Conservation (phyloP, 352 stramenopile genomes). For the Globisporangium spiculum region DNA sequence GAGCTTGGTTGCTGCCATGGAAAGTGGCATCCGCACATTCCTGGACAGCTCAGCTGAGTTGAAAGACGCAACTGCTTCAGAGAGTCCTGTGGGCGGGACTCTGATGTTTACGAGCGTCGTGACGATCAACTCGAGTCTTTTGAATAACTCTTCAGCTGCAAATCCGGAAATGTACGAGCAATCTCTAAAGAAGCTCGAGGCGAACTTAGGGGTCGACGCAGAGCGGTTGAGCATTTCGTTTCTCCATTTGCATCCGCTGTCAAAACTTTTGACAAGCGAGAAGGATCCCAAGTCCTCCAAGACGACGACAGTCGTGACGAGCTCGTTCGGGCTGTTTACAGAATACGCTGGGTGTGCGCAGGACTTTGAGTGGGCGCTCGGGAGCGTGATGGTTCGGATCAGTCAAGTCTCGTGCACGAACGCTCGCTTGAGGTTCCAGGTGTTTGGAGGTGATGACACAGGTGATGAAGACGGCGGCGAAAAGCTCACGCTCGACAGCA, state of each 20-base stretch:
- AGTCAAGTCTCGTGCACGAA: constrained; percentile 7
- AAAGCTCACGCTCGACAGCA: constrained; percentile 5
- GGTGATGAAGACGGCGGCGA: background rate
- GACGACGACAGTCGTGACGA: background rate
- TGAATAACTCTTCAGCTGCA: background rate
- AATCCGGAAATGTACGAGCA: background rate
- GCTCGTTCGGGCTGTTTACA: constrained; percentile 9
- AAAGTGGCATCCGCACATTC: background rate
- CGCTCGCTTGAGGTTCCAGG: constrained; percentile 4
- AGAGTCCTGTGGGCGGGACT: background rate
- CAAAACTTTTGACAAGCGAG: background rate
- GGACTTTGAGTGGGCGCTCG: constrained; percentile 20
- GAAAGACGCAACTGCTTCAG: background rate
- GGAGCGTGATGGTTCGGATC: constrained; percentile 17
- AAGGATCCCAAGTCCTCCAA: background rate
- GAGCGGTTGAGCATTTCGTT: constrained; percentile 14
- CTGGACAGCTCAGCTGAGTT: background rate
- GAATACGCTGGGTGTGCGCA: constrained; percentile 14
- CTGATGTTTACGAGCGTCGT: constrained; percentile 17
- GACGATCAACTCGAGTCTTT: constrained; percentile 6
- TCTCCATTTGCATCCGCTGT: constrained; percentile 13
- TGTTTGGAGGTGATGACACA: background rate
- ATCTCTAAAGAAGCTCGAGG: constrained; percentile 1
- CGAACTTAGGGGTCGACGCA: background rate
- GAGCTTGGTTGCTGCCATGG: background rate